Evolutionary conservation across 495 filamentous ascomycete genomes (phyloP), one percentile per base, ranked within the genome.

Genomic region (Entonaema liquescens): DNA sequence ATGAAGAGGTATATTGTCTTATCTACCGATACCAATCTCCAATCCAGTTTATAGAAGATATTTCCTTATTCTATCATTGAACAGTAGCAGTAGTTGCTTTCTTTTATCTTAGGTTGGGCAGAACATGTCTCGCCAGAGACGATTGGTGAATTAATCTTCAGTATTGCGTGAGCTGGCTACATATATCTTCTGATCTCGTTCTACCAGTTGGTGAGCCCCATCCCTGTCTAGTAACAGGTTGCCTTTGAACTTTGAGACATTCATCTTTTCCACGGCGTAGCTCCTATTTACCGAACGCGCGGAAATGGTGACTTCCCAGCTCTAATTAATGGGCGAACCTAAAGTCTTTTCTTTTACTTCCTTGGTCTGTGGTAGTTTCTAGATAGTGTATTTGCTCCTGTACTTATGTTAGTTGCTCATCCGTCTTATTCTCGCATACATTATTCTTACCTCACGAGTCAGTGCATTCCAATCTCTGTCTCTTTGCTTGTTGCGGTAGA

Each of bases 391-490:
- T 19, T 72, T 72, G 70, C 44, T 72, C 23, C 70, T 68, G 11
- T 52, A 4, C 15, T 1, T 4, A 4, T 31, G 26, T 68, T 53
- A 72, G 64, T 47, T 38, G 17, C 35, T 47, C 23, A 12, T 4
- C 7, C 3, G 11, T 25, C 6, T 35, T 2, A 42, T n/a, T 5
- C 17, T 52, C 19, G 3, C 40, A 5, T 9, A 2, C 19, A 5
- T 5, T 3, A 9, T 28, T 50, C 85, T 83, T 78, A 93, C 86
- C 38, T 86, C 86, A 42, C 80, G 81, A 11, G 78, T 85, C 91
- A 94, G 93, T 2, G 81, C 81, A 68, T 85, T 81, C 91, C 83
- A 86, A 61, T 80, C 82, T 13, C 23, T 67, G 23, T 79, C 83
- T 26, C 76, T 73, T 28, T 70, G 62, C 62, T 75, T 76, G 68